Base-by-base conservation (phyloP, 805 yeast species). In the Lipomyces sp. region DNA sequence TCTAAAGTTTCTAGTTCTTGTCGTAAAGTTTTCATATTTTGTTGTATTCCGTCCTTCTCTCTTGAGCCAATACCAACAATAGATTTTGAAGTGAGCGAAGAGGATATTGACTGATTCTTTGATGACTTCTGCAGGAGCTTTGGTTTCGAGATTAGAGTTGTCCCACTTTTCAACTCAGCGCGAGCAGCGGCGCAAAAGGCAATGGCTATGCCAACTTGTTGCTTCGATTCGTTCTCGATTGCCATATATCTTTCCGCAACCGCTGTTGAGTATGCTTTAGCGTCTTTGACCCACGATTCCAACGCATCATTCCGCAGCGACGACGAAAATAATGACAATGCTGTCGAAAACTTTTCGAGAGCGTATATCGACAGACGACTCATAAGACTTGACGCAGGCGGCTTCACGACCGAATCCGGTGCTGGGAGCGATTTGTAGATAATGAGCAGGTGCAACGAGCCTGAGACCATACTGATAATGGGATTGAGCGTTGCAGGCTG, bases 311-410 rank as follows among this genome's bases (percentile, higher is more conserved):
- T 50, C 13, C 29, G 47, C 8, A 65, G 55, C 1, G 58, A 35
- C 33, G 50, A 36, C 6, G 58, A 55, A 4, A 61, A 49, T 23
- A 61, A 40, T 37, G 65, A 62, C 10, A 55, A 31, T 2, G 68
- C 63, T 2, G 65, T 46, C 1, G 63, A 55, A 39, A 62, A 65
- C 53, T 63, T 61, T 19, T 67, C 70, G 22, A 57, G 53, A 0
- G 68, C 66, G 45, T 48, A 64, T 32, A 67, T 64, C 6, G 70
- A 62, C 1, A 65, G 57, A n/a, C 70, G 59, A 14, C 61, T 43
- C 49, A 66, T 60, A 24, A 67, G 54, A 6, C 57, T 50, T 10
- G 66, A 57, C 16, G 65, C 56, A 1, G 64, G 55, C 2, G 34
- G 53, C 40, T 41, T 55, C 59, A 19, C 43, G 33, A 28, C 43